These are phyloP conservation scores for Plasmodium gonderi DNA, from an alignment of 169 alveolate species.

Conservation along the genomic window DNA sequence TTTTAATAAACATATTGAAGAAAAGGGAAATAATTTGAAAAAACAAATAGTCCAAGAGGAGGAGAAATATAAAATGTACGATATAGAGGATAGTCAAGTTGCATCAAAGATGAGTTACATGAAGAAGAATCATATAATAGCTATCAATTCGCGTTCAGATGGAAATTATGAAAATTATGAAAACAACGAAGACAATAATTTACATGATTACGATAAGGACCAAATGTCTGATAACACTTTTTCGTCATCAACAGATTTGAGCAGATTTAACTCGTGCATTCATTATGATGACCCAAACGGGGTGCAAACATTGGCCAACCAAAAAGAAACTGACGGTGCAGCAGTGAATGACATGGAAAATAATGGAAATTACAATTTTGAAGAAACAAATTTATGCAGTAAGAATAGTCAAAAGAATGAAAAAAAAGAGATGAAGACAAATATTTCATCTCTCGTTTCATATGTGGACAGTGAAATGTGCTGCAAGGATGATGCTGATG, in stretches of 20 bases:
- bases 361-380: neutral
- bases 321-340: no score
- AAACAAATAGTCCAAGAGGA: neutral
- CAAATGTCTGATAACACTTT: neutral
- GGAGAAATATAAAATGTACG: neutral
- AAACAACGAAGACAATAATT: neutral
- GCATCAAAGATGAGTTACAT: neutral
- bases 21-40: neutral
- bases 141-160: neutral
- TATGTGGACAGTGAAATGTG: neutral
- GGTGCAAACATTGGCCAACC: no score
- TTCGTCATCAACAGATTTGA: slow-evolving; percentile 1
- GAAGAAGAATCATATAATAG: neutral
- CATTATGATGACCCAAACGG: neutral
- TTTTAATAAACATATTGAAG: no score
- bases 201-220: neutral
- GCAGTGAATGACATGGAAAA: no score
- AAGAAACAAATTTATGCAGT: neutral
- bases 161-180: neutral
- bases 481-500: neutral
- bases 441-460: neutral
- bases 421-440: neutral
- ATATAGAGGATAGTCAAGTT: neutral
- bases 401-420: neutral
- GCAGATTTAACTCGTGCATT: neutral